Evolutionary conservation across 179 eudicot species (phyloP), one percentile per base, ranked within the genome.

Genomic region (Beta corolliflora): DNA sequence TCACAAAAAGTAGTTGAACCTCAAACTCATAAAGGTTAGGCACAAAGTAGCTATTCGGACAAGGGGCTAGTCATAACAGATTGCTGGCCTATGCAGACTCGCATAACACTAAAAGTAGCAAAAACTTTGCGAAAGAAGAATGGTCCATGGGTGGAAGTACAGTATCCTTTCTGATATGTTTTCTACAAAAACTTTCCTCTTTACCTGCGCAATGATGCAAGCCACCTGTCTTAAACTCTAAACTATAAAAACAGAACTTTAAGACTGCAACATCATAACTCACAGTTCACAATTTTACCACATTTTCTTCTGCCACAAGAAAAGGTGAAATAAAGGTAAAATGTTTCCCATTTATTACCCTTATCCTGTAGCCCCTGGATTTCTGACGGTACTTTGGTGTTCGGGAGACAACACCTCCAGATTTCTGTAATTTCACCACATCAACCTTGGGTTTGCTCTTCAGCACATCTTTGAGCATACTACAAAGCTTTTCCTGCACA

Each of bases 401-500:
- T 77, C 99, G 90, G 18, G 97, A 86, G 59, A 96, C 98, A 63
- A 94, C 98, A 82, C 98, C 99, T 60, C 99, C 99, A 61, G 99
- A 96, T 82, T 90, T 96, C 75, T 96, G 99, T 81, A 96, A 96
- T 83, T 96, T 96, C 81, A 96, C 99, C 29, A 96, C 98, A 85
- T 96, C 98, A 77, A 96, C 98, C 63, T 87, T 92, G 66, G 93
- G 91, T 82, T 94, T 94, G 88, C 80, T 91, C 86, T 89, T 92
- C 81, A 91, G 80, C 11, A 91, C 96, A 54, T 92, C 97, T 85
- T 86, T 94, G 11, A 96, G 96, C 97, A 90, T 91, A 89, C 99
- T 96, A 84, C 91, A 96, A 75, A 96, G 98, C 85, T 96, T 96
- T 81, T 96, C 99, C 99, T 96, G 94, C 84, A 86, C n/a, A 73